phyloP scores from a whole-genome alignment of 75 land plant genomes.

The Pinus taeda region DNA sequence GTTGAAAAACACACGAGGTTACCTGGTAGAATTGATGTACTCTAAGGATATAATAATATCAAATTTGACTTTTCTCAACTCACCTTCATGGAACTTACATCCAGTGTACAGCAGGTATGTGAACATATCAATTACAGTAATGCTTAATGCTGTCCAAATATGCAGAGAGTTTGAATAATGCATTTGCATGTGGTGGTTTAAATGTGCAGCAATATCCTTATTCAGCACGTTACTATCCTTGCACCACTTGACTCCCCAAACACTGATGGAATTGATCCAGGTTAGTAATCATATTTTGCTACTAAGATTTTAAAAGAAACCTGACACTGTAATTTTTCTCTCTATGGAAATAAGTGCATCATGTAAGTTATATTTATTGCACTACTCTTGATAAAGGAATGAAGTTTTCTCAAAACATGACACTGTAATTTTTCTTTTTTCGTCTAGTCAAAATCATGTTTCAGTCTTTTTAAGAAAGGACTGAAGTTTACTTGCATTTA shows the following conservation, averaged over 20 bases:
- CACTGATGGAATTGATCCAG: slow-evolving; percentile 90
- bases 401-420: no score
- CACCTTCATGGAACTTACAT: slow-evolving; percentile 73
- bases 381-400: no score
- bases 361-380: no score
- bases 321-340: background rate
- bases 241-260: slow-evolving; percentile 84
- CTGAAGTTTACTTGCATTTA: no score
- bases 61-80: slow-evolving; percentile 51
- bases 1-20: slow-evolving; percentile 52
- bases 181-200: background rate
- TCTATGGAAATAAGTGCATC: no score
- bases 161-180: background rate
- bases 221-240: slow-evolving; percentile 63
- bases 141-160: background rate
- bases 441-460: no score
- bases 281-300: slow-evolving; percentile 20
- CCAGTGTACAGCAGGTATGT: slow-evolving; percentile 72
- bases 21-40: slow-evolving; percentile 54
- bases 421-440: no score
- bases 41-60: slow-evolving; percentile 52
- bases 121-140: background rate
- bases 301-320: background rate
- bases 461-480: no score
- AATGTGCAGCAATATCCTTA: slow-evolving; percentile 38